Conservation (phyloP, 139 green algal species). For the Chlorokybus atmophyticus region DNA sequence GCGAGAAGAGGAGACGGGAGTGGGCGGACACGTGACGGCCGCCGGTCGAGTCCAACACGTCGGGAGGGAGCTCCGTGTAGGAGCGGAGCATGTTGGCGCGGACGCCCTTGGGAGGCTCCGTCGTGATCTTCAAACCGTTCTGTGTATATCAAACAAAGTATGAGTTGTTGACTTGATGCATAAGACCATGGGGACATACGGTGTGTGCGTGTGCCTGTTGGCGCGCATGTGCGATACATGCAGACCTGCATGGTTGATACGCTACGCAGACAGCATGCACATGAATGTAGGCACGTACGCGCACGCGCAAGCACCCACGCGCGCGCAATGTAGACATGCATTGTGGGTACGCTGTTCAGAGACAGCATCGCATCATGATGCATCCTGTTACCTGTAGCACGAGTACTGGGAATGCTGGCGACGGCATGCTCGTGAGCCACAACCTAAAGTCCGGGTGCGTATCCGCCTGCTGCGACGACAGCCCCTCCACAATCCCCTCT, state of each 20-base stretch:
- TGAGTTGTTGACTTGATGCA: too few relatives aligned
- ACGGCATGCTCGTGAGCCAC: conserved; percentile 70
- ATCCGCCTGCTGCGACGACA: conserved; percentile 5
- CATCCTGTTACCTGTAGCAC: conserved; percentile 43
- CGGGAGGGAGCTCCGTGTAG: conserved; percentile 45
- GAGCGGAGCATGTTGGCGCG: conserved; percentile 56
- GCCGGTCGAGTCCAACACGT: conserved; percentile 34
- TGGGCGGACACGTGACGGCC: conserved; percentile 27
- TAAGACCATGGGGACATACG: too few relatives aligned
- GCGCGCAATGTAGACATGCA: too few relatives aligned
- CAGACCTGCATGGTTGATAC: too few relatives aligned
- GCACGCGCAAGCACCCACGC: too few relatives aligned
- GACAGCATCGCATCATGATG: too few relatives aligned
- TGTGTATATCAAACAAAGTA: too few relatives aligned
- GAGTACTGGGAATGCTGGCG: conserved; percentile 49
- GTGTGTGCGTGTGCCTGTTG: too few relatives aligned
- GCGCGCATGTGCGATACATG: too few relatives aligned
- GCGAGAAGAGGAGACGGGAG: conserved; percentile 52
- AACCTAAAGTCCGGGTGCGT: conserved; percentile 63
- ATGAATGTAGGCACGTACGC: too few relatives aligned
- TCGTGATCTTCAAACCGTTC: conserved; percentile 57
- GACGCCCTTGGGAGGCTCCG: conserved; percentile 65
- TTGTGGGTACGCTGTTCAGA: too few relatives aligned
- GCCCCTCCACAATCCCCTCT: conserved; percentile 31
- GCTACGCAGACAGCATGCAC: too few relatives aligned